These are phyloP conservation scores for Boletus subcaerulescens DNA, from an alignment of 768 basidiomycete species.

Conservation along the genomic window DNA sequence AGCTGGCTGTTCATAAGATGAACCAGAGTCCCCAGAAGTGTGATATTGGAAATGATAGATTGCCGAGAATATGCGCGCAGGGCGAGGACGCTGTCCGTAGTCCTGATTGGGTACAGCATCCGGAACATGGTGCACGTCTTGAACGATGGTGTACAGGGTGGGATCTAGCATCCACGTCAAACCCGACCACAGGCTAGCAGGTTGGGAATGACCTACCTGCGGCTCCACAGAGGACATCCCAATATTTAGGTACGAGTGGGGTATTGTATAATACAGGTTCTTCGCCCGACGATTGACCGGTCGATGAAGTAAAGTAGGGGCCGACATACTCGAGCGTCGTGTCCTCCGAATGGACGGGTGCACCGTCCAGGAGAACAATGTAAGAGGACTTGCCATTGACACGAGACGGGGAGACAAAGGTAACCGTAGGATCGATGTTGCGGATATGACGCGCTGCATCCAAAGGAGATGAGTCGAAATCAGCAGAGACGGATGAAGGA, in stretches of 20 bases:
- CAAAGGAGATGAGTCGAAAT: background rate
- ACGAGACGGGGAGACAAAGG: constrained; percentile 50
- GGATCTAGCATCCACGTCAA: constrained; percentile 48
- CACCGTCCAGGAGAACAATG: constrained; percentile 49
- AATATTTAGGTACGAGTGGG: constrained; percentile 59
- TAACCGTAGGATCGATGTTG: constrained; percentile 65
- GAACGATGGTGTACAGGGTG: constrained; percentile 61
- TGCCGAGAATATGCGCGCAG: constrained; percentile 49
- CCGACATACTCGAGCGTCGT: constrained; percentile 35
- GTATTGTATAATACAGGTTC: constrained; percentile 54
- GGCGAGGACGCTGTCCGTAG: constrained; percentile 22
- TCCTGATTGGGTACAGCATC: constrained; percentile 22
- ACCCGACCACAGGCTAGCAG: background rate
- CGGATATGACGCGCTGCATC: constrained; percentile 49
- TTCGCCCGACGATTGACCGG: constrained; percentile 25
- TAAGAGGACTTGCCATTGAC: constrained; percentile 55
- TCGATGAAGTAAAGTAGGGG: constrained; percentile 30
- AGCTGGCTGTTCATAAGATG: constrained; percentile 8
- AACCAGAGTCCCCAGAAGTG: constrained; percentile 6
- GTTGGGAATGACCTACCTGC: constrained; percentile 40
- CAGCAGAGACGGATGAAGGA: background rate
- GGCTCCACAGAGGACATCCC: constrained; percentile 55
- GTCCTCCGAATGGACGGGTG: constrained; percentile 50
- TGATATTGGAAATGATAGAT: constrained; percentile 55
- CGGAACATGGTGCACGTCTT: constrained; percentile 48